Evolutionary conservation across 1,284 basidiomycete genomes (phyloP).

Genomic region (Tilletia setariae): DNA sequence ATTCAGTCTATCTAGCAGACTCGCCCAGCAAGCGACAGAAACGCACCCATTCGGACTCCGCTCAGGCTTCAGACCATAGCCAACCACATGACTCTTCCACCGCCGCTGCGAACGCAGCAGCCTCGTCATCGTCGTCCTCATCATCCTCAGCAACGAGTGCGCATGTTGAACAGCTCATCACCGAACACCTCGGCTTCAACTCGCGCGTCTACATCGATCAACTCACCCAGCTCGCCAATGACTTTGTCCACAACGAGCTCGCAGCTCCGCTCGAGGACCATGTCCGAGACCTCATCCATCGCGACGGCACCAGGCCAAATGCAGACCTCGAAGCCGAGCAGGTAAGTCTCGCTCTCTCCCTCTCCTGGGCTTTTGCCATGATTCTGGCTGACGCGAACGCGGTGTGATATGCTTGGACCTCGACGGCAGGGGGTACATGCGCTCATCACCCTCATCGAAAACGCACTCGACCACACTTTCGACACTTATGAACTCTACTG

Average conservation of each 20-base stretch:
- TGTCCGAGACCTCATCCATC: slow-evolving; percentile 27
- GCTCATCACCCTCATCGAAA: slow-evolving; percentile 48
- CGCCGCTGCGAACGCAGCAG: background rate
- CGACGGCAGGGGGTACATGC: slow-evolving; percentile 39
- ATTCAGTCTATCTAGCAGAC: slow-evolving; percentile 2
- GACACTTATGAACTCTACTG: slow-evolving; percentile 52
- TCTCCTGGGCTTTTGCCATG: background rate
- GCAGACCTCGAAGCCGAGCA: slow-evolving; percentile 42
- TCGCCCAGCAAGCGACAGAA: slow-evolving; percentile 14
- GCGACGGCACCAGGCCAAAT: slow-evolving; percentile 20
- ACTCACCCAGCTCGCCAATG: slow-evolving; percentile 48
- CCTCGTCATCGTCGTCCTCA: background rate
- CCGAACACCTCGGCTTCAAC: slow-evolving; percentile 52
- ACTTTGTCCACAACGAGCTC: slow-evolving; percentile 46
- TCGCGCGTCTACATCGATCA: slow-evolving; percentile 48
- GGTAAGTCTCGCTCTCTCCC: slow-evolving; percentile 13
- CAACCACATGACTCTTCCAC: too few relatives aligned
- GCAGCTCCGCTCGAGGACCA: slow-evolving; percentile 40
- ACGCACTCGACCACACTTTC: slow-evolving; percentile 49
- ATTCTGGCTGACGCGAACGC: too few relatives aligned
- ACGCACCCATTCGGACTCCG: background rate
- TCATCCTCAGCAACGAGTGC: background rate
- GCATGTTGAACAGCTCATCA: slow-evolving; percentile 33
- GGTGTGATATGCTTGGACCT: background rate
- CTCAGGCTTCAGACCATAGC: background rate